Base-by-base conservation (phyloP, 1,139 yeast genomes). In the Geotrichum fermentans region DNA sequence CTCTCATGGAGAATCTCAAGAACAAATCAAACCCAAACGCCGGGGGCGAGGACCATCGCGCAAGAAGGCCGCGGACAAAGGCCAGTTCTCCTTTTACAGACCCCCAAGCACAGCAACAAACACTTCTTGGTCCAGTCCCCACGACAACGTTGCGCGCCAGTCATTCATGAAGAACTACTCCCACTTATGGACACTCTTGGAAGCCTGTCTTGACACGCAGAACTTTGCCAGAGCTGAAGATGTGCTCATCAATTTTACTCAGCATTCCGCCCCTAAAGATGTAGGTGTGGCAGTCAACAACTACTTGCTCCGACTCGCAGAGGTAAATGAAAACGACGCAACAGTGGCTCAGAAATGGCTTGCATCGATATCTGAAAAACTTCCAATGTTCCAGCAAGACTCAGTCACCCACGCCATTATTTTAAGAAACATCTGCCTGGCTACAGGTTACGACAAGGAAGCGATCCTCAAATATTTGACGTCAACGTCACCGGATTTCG, bases 111-210 rank as follows among this genome's bases (percentile, higher is more conserved):
- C 40, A 2, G 32, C 26, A 8, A 35, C 39, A 29, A 37, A 48
- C 17, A 45, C 53, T 2, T 56, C 62, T 14, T 66, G 69, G 69
- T 62, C 68, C 10, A 63, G 69, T 18, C 69, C 69, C 1, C 58
- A 63, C 39, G 70, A 66, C 41, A 48, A 55, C 13, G 56, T 66
- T 4, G 51, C 63, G 6, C 53, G 67, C 39, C 62, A 63, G 49
- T 56, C 63, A 5, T 66, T 65, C 51, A 55, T 66, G 21, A 63
- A 61, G 58, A 84, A 81, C 53, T 77, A 80, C 30, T 71, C 76
- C 47, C 87, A 84, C 60, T 70, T 85, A 16, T 87, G 88, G 79
- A 78, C 92, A 1, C 67, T 89, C 32, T 71, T 88, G 36, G 96
- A 88, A 60, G 95, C 95, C 0, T 83, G 94, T 57, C 64, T 90